Percentiles rank a stretch among this genome's conserved stretches.
Evolutionary conservation across 1,139 yeast genomes (phyloP).

Genomic region (Taphrina wiesneri): DNA sequence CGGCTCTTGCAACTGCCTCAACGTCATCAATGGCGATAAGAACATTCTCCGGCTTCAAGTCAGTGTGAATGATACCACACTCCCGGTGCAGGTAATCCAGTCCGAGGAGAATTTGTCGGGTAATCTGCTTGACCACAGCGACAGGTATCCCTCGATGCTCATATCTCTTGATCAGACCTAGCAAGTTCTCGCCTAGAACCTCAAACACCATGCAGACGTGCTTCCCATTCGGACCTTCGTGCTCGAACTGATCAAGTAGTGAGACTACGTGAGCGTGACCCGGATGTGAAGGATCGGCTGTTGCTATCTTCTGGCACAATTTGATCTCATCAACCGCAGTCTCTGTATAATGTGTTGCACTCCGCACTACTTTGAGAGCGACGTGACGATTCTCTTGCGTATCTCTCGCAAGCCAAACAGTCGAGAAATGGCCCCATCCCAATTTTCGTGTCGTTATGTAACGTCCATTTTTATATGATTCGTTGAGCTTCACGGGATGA

Average conservation of each 20-base stretch:
- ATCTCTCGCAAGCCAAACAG: constrained; percentile 84
- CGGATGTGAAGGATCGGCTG: constrained; percentile 61
- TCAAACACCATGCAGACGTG: constrained; percentile 91
- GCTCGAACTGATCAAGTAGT: constrained; percentile 71
- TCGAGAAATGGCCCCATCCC: constrained; percentile 91
- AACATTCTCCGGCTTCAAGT: constrained; percentile 87
- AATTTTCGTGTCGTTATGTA: constrained; percentile 73
- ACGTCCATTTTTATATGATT: constrained; percentile 57
- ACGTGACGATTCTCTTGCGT: constrained; percentile 58
- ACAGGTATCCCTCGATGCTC: constrained; percentile 72
- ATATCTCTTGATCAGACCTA: constrained; percentile 68
- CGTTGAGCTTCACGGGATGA: constrained; percentile 81
- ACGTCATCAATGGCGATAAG: constrained; percentile 76
- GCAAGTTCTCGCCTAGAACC: constrained; percentile 76
- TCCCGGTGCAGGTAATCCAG: constrained; percentile 77
- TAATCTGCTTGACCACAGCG: constrained; percentile 72
- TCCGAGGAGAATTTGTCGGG: constrained; percentile 73
- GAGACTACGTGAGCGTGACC: constrained; percentile 72
- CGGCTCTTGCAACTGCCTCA: constrained; percentile 61
- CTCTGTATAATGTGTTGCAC: constrained; percentile 68
- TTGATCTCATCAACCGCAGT: constrained; percentile 85
- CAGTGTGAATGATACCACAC: constrained; percentile 91
- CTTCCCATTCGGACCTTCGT: constrained; percentile 75
- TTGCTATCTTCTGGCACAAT: constrained; percentile 54
- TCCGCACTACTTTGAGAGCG: constrained; percentile 80